Evolutionary conservation across 202 grass and related monocot genomes (phyloP), one percentile per base, ranked within the genome.

Genomic region (Panicum hallii): DNA sequence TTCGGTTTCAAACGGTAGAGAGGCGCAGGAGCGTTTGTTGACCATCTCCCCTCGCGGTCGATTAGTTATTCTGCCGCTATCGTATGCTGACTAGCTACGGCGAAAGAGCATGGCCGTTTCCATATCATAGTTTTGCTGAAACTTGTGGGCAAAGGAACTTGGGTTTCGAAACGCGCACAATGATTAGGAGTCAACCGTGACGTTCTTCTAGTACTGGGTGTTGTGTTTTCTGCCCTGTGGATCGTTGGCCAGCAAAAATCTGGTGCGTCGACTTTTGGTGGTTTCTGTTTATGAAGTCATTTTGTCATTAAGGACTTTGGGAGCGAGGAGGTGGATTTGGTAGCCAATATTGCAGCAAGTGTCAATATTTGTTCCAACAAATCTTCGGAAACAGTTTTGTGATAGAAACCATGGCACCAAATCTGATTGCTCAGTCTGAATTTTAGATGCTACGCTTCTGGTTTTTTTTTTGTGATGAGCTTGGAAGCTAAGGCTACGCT

Each of bases 341-440:
- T 86, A 74, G 63, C 79, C 88, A 74, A 90, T 72, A 83, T 46
- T 63, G 62, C 41, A 28, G 14, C 78, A 38, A 42, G 13, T 50
- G 84, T 83, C 88, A 83, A 79, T 67, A 74, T 74, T 73, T 82
- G 83, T 83, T 79, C 72, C 88, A 83, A 86, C 84, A 86, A 71
- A 86, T 77, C 73, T 62, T 70, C 45, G 4, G 1, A 74, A 28
- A 44, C 40, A 61, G 79, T 86, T 67, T 83, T 17, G 17, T 78
- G 79, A 74, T 16, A 26, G 41, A 41, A 61, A 77, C 43, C 44
- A 45, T 40, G 26, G 14, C 77, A 58, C 16, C 58, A 15, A 41
- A 44, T 42, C 50, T 4, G 79, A 74, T 86, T 79, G 83, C 73
- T 75, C 50, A 44, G 57, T 78, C 56, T 28, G 20, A 30, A 32